Percentiles rank a stretch among this genome's conserved stretches.
Evolutionary conservation across 768 basidiomycete species (phyloP).

Genomic region (Tulasnella sp.): DNA sequence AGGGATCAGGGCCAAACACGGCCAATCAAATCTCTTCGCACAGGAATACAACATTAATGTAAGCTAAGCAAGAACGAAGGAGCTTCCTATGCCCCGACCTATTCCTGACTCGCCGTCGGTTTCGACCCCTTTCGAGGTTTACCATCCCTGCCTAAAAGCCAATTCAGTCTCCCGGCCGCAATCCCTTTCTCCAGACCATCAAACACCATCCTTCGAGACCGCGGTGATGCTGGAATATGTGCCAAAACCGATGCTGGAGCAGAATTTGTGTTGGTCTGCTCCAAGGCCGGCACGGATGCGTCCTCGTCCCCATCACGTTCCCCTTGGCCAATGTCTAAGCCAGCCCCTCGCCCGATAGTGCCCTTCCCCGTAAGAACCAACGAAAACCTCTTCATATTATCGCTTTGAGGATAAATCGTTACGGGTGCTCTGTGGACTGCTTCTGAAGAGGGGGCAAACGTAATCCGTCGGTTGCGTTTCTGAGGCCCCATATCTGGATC

Average conservation of each 20-base stretch:
- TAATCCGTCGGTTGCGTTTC: neutral
- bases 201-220: slow-evolving; percentile 21
- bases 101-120: neutral
- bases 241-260: neutral
- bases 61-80: neutral
- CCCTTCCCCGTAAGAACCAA: slow-evolving; percentile 12
- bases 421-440: slow-evolving; percentile 16
- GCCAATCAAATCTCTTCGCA: neutral
- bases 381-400: slow-evolving; percentile 10
- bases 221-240: neutral
- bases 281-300: slow-evolving; percentile 19
- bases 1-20: neutral
- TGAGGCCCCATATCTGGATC: neutral
- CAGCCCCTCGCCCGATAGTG: slow-evolving; percentile 18
- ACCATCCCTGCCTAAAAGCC: slow-evolving; percentile 37
- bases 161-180: slow-evolving; percentile 48
- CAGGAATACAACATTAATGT: neutral
- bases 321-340: slow-evolving; percentile 30
- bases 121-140: neutral
- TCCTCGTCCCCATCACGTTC: slow-evolving; percentile 17
- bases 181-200: slow-evolving; percentile 37
- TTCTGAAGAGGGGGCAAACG: slow-evolving; percentile 8
- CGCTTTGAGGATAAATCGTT: slow-evolving; percentile 16
- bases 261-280: slow-evolving; percentile 23
- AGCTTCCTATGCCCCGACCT: neutral